Evolutionary conservation across 768 basidiomycete species (phyloP), one percentile per base, ranked within the genome.

Genomic region (Collybia nuda): DNA sequence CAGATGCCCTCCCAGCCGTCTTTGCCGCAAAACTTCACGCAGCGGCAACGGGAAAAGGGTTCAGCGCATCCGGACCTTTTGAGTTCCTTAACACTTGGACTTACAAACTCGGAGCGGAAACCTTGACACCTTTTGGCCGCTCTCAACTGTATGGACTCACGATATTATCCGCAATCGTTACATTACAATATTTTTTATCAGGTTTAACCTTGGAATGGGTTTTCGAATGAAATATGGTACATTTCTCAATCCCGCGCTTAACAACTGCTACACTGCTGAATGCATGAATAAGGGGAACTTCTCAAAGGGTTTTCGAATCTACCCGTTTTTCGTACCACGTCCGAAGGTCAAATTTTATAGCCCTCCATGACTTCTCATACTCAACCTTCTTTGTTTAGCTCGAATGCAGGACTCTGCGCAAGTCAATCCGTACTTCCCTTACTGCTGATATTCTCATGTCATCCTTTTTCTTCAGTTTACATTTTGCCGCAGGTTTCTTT

Each of bases 61-160:
- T 84, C 69, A 74, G 69, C 11, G 81, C 78, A 0, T 73, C 69
- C 0, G 87, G 85, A 0, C 67, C 75, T 0, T 64, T 91, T 17
- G 56, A 69, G 1, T 93, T 91, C 60, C 66, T 93, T 64, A 83
- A 86, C 55, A 76, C 74, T 29, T 93, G 89, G 89, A 79, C 78
- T 2, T 92, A 86, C 63, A 83, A 84, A 57, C 82, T 93, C 11
- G 91, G 90, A 9, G 80, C 79, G 52, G 90, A 91, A 66, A 76
- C 82, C 40, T 65, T 91, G 51, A 88, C 88, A 3, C 88, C 88
- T 1, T 90, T 90, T 54, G 88, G 89, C 7, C 75, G 90, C 36
- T 77, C 81, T 49, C 85, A 92, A 51, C 59, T 90, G 54, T 90
- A 70, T 68, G 61, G 52, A 67, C 12, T 24, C 56, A 15, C 7